Conservation (phyloP, 176 grass and related monocot species). For the Carex pumila region DNA sequence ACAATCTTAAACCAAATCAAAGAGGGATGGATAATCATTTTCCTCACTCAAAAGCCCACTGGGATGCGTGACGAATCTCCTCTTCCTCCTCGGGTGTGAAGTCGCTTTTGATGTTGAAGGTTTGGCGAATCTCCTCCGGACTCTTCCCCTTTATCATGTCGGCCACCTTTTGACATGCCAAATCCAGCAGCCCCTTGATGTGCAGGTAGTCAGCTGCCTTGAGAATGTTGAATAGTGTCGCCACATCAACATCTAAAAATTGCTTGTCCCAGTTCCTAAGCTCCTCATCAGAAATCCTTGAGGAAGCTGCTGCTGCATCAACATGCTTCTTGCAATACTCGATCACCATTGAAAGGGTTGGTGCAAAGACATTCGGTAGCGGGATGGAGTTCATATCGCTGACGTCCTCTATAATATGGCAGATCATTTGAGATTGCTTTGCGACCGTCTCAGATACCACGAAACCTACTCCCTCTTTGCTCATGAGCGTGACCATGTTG, state of each 20-base stretch:
- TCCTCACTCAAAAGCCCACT: neutral
- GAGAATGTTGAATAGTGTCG: neutral
- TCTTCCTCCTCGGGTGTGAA: neutral
- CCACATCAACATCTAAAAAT: neutral
- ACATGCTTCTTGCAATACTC: neutral
- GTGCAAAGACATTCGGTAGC: neutral
- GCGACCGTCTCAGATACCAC: neutral
- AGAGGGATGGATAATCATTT: neutral
- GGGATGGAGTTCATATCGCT: conserved; percentile 26
- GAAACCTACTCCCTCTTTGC: neutral
- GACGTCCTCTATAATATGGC: conserved; percentile 55
- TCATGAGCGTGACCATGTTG: neutral
- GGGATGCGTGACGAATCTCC: neutral
- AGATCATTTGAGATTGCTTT: conserved; percentile 15
- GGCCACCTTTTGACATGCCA: neutral
- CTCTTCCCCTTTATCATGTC: neutral
- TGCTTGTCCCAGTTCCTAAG: neutral
- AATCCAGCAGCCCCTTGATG: neutral
- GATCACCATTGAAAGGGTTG: neutral
- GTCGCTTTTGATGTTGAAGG: neutral
- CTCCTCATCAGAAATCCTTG: neutral
- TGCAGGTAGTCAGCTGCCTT: neutral
- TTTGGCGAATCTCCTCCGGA: neutral
- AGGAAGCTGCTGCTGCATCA: neutral
- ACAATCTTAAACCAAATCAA: neutral